Evolutionary conservation across 2,329 filamentous ascomycete species (phyloP), one percentile per base, ranked within the genome.

Genomic region (Ascochyta clinopodiicola): DNA sequence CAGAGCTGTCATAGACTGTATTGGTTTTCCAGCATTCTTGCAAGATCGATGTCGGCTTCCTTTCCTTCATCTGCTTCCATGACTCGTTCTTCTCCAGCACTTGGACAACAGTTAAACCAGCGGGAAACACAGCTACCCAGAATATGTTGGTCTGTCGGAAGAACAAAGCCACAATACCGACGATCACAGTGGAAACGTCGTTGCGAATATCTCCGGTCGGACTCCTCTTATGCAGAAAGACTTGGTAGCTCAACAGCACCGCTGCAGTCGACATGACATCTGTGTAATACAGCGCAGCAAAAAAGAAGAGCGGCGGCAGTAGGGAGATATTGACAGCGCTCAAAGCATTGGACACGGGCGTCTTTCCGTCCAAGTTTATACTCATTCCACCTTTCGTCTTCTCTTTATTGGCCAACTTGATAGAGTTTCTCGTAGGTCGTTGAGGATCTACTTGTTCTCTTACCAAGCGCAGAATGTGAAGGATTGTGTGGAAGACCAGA

Each of bases 61-160:
- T 6, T n/a, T 47, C 12, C 15, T 15, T 21, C 39, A 39, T 38
- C 17, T 34, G 43, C 29, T 22, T 2, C 42, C 53, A 4, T 31
- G 29, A 13, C 29, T 31, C 29, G 29, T 59, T 59, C 19, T 51
- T 51, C 48, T 69, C 70, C 34, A 76, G 57, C 6, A 62, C 57
- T 24, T 72, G 60, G 6, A 75, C 51, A 7, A 72, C 63, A n/a
- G 69, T 60, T 3, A 77, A 64, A 2, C 83, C 87, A 19, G 89
- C 89, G 66, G 92, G 85, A 67, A 90, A 92, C 0, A 93, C 80
- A 1, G 91, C 88, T 0, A 93, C 88, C 95, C 95, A 99, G 72
- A 99, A 96, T 51, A 98, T 89, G 68, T 99, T 99, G 0, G 95
- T 99, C 75, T 99, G 95, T 22, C 95, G 84, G 80, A 96, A 95